These are phyloP conservation scores for Globisporangium cederbergense DNA, from an alignment of 352 stramenopile species.

Conservation along the genomic window DNA sequence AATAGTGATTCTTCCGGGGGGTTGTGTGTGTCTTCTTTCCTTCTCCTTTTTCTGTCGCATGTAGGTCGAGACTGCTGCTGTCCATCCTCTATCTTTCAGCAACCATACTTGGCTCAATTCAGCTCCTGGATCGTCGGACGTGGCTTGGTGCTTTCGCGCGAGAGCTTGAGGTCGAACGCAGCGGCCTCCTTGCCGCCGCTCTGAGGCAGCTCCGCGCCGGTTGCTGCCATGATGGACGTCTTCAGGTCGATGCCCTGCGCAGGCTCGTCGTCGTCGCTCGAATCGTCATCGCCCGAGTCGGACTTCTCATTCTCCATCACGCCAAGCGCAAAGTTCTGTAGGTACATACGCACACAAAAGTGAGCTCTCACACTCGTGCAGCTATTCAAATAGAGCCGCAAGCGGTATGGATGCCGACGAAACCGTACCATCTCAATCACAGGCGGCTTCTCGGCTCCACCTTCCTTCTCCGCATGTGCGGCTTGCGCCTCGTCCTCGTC, in stretches of 20 bases:
- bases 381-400: not conserved
- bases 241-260: slow-evolving; percentile 26
- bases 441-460: slow-evolving; percentile 23
- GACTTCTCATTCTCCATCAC: slow-evolving; percentile 50
- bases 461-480: slow-evolving; percentile 4
- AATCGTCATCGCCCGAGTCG: slow-evolving; percentile 21
- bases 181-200: slow-evolving; percentile 2
- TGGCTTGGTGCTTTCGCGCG: slow-evolving; percentile 35
- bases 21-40: not conserved
- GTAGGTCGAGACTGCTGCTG: not conserved
- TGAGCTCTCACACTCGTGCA: not conserved
- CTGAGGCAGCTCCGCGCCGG: not conserved
- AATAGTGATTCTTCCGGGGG: not conserved
- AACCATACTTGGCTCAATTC: slow-evolving; percentile 26
- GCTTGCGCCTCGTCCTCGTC: slow-evolving; percentile 18
- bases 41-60: not conserved
- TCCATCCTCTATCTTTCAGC: not conserved
- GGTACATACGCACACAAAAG: not conserved
- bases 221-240: slow-evolving; percentile 5
- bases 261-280: slow-evolving; percentile 23
- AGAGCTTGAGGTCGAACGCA: slow-evolving; percentile 33
- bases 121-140: slow-evolving; percentile 74
- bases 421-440: slow-evolving; percentile 74
- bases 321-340: slow-evolving; percentile 72
- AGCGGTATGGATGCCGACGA: too few species aligned